These are phyloP conservation scores for Apodospora peruviana DNA, from an alignment of 495 filamentous ascomycete species.

Conservation along the genomic window DNA sequence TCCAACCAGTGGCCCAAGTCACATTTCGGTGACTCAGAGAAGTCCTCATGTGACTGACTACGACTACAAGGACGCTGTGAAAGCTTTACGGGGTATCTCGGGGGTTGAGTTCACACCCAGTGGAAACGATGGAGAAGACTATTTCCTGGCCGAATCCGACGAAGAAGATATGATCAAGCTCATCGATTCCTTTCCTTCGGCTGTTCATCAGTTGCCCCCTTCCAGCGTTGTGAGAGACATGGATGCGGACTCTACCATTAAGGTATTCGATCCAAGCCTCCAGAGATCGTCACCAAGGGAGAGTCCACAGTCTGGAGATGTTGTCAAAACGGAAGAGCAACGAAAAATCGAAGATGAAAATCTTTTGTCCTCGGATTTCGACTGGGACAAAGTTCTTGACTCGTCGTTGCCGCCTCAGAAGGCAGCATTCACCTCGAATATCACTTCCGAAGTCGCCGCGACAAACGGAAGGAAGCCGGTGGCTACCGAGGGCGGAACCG, in stretches of 20 bases:
- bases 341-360: background rate
- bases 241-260: background rate
- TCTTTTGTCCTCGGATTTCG: background rate
- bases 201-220: background rate
- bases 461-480: background rate
- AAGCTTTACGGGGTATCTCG: background rate
- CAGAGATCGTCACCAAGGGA: conserved; percentile 6
- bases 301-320: background rate
- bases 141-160: conserved; percentile 4
- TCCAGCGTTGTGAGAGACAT: conserved; percentile 10
- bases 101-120: background rate
- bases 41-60: background rate
- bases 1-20: background rate
- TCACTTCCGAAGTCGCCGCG: background rate
- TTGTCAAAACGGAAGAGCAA: background rate
- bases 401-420: background rate
- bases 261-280: conserved; percentile 8
- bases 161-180: conserved; percentile 12
- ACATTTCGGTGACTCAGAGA: background rate
- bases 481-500: background rate
- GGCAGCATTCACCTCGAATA: background rate
- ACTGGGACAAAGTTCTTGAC: background rate
- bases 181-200: background rate
- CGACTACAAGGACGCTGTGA: conserved; percentile 2
- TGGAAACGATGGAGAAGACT: background rate